A percentile compares a stretch with the other conserved stretches of the same genome.
These are phyloP conservation scores for Rehmannia glutinosa DNA, from an alignment of 257 asterid species.

Conservation along the genomic window DNA sequence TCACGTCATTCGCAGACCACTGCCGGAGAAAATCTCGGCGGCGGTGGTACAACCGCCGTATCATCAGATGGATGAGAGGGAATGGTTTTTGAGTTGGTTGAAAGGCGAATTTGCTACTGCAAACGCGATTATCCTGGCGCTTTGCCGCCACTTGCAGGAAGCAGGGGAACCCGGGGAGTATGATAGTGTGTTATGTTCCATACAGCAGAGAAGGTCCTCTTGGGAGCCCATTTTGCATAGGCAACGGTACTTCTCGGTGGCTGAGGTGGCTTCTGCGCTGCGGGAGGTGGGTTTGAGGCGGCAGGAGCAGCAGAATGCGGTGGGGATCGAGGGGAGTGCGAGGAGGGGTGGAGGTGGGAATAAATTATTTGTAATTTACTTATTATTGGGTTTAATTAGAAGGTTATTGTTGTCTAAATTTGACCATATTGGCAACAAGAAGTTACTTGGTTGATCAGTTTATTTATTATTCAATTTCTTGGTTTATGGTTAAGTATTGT, in stretches of 20 bases:
- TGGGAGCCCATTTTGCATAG: conserved; percentile 78
- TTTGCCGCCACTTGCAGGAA: conserved; percentile 71
- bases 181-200: conserved; percentile 59
- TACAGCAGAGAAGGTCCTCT: conserved; percentile 76
- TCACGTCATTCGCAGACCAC: conserved; percentile 44
- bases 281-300: conserved; percentile 63
- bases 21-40: conserved; percentile 41
- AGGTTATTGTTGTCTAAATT: background rate
- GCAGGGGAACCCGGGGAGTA: conserved; percentile 78
- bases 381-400: background rate
- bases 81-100: conserved; percentile 71
- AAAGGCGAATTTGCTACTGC: conserved; percentile 93
- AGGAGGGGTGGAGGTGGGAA: conserved; percentile 51
- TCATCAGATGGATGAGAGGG: conserved; percentile 63
- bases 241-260: conserved; percentile 93
- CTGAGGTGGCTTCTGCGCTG: conserved; percentile 65
- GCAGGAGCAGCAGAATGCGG: conserved; percentile 33
- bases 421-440: background rate
- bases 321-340: conserved; percentile 35
- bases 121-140: conserved; percentile 81
- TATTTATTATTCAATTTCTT: conserved; percentile 1
- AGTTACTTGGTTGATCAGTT: conserved; percentile 12
- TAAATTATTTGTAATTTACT: conserved; percentile 2
- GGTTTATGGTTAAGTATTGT: conserved; percentile 1
- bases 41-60: conserved; percentile 48